Base-by-base conservation (phyloP, 2,329 filamentous ascomycete species). In the Xylaria sp. region DNA sequence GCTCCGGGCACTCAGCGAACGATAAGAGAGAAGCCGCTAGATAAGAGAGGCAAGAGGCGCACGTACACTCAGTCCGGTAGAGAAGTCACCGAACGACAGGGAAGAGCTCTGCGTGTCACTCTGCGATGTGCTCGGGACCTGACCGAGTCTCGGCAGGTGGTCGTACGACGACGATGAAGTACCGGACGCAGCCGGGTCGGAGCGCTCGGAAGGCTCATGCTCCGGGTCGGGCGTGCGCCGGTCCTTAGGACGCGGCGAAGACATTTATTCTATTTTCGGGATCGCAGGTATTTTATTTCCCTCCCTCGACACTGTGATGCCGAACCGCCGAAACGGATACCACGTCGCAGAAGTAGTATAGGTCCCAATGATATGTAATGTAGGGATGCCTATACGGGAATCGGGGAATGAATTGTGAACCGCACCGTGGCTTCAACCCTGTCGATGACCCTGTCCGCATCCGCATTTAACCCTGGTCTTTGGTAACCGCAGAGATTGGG, bases 101-200 rank as follows among this genome's bases (percentile, higher is more conserved):
- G 59, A 63, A 8, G 70, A 72, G 50, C 63, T 69, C 66, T 57
- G 55, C 15, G 70, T 65, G 25, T 70, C 70, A 46, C 70, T 72
- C 13, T 56, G 63, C 20, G 66, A 15, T 25, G 39, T 34, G 34
- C 68, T 70, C 37, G 65, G 64, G 18, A 55, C 56, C 44, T 61
- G 68, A n/a, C 23, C 10, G 2, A 70, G 64, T 13, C 15, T 59
- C 18, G 67, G 63, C 23, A 66, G 63, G 59, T 46, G 58, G 6
- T 69, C 67, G 37, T 50, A 32, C 3, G 67, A 66, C 13, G 67
- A 58, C 5, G 67, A 58, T 7, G 52, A 55, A 37, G 52, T 32
- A 28, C 25, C 25, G 9, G 51, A 55, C 20, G 25, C 52, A 44
- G 28, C 48, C 34, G 65, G 55, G 6, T 64, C 65, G 7, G 59